phyloP scores from a whole-genome alignment of 495 filamentous ascomycete species.

The Chaetomium cochliodes region DNA sequence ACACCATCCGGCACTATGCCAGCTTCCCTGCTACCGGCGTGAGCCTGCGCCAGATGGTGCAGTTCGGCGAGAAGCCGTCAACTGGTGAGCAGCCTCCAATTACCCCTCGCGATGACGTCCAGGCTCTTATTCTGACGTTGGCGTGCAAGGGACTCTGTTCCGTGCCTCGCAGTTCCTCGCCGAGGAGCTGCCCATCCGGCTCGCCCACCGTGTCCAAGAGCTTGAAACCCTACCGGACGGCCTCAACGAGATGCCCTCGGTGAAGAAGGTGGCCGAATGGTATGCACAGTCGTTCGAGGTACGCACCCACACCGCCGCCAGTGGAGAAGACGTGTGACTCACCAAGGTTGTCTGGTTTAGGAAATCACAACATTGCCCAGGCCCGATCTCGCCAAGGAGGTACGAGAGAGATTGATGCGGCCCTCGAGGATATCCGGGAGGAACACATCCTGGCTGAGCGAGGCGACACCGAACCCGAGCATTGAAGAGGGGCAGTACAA shows the following conservation, averaged over 20 bases:
- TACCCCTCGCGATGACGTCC: constrained; percentile 14
- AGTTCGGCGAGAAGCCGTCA: constrained; percentile 90
- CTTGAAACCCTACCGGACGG: constrained; percentile 92
- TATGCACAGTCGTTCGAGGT: constrained; percentile 99
- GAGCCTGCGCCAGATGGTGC: constrained; percentile 96
- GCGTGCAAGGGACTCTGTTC: constrained; percentile 77
- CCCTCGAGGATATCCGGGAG: constrained; percentile 62
- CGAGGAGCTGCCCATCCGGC: constrained; percentile 94
- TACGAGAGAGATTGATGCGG: constrained; percentile 73
- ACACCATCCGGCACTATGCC: constrained; percentile 98
- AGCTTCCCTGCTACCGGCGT: constrained; percentile 96
- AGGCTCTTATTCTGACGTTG: constrained; percentile 18
- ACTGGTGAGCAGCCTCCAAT: constrained; percentile 58
- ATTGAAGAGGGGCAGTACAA: constrained; percentile 83
- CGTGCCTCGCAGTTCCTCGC: constrained; percentile 97
- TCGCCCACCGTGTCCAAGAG: constrained; percentile 94
- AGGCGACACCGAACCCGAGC: constrained; percentile 86
- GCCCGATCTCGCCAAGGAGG: constrained; percentile 71
- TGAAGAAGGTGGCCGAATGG: constrained; percentile 93
- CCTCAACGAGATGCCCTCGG: constrained; percentile 96
- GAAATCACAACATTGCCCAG: constrained; percentile 85
- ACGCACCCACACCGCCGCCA: constrained; percentile 31
- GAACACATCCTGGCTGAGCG: constrained; percentile 65
- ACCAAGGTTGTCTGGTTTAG: constrained; percentile 44
- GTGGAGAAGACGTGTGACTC: constrained; percentile 27